Evolutionary conservation across 2,329 filamentous ascomycete genomes (phyloP), one percentile per base, ranked within the genome.

Genomic region (Trichoderma asperellum): DNA sequence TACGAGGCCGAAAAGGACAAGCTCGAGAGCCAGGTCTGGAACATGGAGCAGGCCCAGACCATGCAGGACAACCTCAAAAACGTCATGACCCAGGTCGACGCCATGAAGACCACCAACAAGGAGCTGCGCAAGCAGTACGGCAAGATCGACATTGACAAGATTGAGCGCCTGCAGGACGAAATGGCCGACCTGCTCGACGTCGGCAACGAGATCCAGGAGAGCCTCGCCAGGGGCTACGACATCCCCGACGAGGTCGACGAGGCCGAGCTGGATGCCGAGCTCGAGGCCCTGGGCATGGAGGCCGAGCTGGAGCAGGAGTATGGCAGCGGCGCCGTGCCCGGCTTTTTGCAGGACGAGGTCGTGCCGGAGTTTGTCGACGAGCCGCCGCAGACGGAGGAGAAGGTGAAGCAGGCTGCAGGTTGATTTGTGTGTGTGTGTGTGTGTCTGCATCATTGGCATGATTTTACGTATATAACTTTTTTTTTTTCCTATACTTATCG

Each of bases 61-160:
- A 97, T 98, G 95, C 94, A 97, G 83, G 95, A 98, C 82, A 98
- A 98, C 78, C 87, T 99, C 65, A 96, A 96, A 81, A 98, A 98
- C 81, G 95, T 96, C 72, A 97, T 97, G 94, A 96, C 94, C 21
- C 97, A 96, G 34, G 94, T 98, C 56, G 95, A 98, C 79, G 94
- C 95, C 12, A 95, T 99, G 88, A 96, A 97, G 87, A 94, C 92
- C 1, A 97, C 95, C 29, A 97, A 96, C 76, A 97, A 97, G 83
- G 91, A 93, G 76, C 87, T 99, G 72, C 90, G 90, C 78, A 92
- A 93, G 80, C 95, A 98, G 84, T 98, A 98, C 78, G 95, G 95
- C 75, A 97, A 97, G 84, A 92, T 99, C 73, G 92, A 99, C 77
- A 91, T 99, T 67, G 96, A 98, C 81, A 94, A 97, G 86, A 98